A percentile compares a stretch with the other conserved stretches of the same genome.
phyloP scores from a whole-genome alignment of 2,329 filamentous ascomycete species.

The Dactylellina cionopaga region DNA sequence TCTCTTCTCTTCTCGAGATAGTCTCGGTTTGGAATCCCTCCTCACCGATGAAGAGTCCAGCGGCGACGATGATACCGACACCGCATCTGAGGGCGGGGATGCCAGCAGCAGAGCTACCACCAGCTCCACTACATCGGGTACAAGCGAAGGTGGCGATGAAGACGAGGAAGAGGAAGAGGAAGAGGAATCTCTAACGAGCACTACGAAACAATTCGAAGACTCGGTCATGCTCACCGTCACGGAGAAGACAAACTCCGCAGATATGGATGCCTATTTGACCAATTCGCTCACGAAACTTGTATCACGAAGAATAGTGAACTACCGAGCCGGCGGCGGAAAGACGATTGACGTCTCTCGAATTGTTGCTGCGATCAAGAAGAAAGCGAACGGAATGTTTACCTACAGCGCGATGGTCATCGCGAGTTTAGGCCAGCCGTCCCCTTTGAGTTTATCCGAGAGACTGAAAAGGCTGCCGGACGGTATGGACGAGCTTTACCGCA shows the following conservation, averaged over 20 bases:
- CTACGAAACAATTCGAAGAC: conserved; percentile 22
- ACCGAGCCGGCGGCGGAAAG: conserved; percentile 21
- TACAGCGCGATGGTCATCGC: conserved; percentile 50
- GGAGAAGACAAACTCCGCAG: conserved; percentile 40
- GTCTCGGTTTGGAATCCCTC: conserved; percentile 19
- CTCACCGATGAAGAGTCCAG: neutral
- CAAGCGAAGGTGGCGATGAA: neutral
- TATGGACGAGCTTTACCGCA: conserved; percentile 48
- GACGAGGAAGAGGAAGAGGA: neutral
- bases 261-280: conserved; percentile 43
- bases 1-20: conserved; percentile 45
- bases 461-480: conserved; percentile 43
- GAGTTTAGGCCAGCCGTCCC: conserved; percentile 44
- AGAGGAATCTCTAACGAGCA: neutral
- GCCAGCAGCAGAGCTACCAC: neutral
- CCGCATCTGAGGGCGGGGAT: conserved; percentile 20
- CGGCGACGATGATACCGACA: neutral
- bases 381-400: conserved; percentile 50
- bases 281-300: conserved; percentile 37
- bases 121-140: neutral
- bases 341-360: conserved; percentile 42
- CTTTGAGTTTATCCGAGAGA: conserved; percentile 31
- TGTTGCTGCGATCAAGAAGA: conserved; percentile 49
- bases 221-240: conserved; percentile 43
- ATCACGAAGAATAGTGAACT: conserved; percentile 37